These are phyloP conservation scores for Cytospora piceae DNA, from an alignment of 2,329 filamentous ascomycete species.

Conservation along the genomic window DNA sequence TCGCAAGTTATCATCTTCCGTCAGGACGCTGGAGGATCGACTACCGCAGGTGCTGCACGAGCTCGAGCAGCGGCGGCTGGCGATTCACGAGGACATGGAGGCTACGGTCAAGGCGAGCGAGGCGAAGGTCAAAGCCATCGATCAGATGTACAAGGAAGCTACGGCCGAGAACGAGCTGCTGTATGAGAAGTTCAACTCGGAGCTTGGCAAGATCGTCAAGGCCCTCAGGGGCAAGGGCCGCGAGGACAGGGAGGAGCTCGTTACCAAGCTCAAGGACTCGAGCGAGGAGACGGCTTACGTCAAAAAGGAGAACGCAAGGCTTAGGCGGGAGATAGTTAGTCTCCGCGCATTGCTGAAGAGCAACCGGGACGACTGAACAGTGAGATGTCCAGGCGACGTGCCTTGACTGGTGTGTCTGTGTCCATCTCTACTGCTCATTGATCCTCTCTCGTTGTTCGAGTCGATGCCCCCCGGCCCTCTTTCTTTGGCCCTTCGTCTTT, in stretches of 20 bases:
- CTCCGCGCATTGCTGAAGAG: slow-evolving; percentile 60
- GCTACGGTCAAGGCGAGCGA: slow-evolving; percentile 74
- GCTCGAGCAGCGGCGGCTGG: slow-evolving; percentile 62
- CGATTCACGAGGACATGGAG: slow-evolving; percentile 72
- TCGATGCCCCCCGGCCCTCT: background rate
- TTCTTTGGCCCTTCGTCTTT: background rate
- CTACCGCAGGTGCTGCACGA: slow-evolving; percentile 64
- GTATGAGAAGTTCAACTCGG: slow-evolving; percentile 91
- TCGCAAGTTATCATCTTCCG: slow-evolving; percentile 56
- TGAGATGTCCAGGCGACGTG: background rate
- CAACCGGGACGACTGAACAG: slow-evolving; percentile 26
- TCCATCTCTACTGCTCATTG: background rate
- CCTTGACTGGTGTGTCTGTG: too few species aligned
- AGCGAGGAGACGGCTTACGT: slow-evolving; percentile 77
- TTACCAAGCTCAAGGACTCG: slow-evolving; percentile 70
- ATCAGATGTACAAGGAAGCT: slow-evolving; percentile 85
- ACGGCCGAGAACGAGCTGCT: slow-evolving; percentile 91
- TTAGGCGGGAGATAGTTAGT: slow-evolving; percentile 82
- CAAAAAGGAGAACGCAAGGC: slow-evolving; percentile 82
- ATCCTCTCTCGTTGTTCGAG: background rate
- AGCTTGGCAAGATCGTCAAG: slow-evolving; percentile 80
- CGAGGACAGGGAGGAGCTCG: slow-evolving; percentile 78
- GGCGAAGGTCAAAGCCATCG: slow-evolving; percentile 77
- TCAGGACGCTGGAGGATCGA: slow-evolving; percentile 69
- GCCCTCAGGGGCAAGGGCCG: slow-evolving; percentile 73